Base-by-base conservation (phyloP, 2,329 filamentous ascomycete species). In the Penicillium sp. region DNA sequence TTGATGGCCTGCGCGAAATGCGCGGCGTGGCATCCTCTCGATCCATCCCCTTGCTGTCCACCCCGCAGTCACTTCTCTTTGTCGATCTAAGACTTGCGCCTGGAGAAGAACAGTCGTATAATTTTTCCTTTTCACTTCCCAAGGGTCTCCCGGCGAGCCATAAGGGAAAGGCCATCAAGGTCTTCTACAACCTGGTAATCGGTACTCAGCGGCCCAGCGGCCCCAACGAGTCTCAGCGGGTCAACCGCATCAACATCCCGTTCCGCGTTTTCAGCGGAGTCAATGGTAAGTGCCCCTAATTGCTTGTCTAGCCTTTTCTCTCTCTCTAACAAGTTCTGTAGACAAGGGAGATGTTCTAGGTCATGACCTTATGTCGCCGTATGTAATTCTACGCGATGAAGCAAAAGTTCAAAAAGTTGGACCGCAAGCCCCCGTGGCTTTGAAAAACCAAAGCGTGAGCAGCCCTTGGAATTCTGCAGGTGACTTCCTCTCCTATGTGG, bases 1-100 rank as follows among this genome's bases (percentile, higher is more conserved):
- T 95, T 60, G 96, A 93, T 74, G 95, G 89, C 52, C 92, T 99
- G 68, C 91, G 92, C 65, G 92, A 97, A 68, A 97, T 97, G 90
- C 88, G 92, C 59, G 90, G 89, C 3, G 87, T 89, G 44, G 89
- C 88, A 21, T 94, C 88, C 68, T 89, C 91, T 26, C 92, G 91
- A 68, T 88, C 90, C 2, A 87, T 99, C 36, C 94, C 94, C 0
- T 78, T 99, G 40, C 80, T 99, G n/a, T 94, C 90, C 13, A 97
- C 93, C 4, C 92, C 93, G 1, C 94, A 97, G 73, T 96, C 91
- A 2, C 90, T 99, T 55, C 77, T 99, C 10, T 99, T 99, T 70
- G 94, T 99, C 46, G 92, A 99, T 70, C 78, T 99, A 49, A 86
- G 88, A 62, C 81, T 99, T 18, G 87, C 83, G 6, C 92, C 94